A percentile compares a stretch with the other conserved stretches of the same genome.
Conservation (phyloP, 2,329 filamentous ascomycete species). For the Alternaria infectoria region DNA sequence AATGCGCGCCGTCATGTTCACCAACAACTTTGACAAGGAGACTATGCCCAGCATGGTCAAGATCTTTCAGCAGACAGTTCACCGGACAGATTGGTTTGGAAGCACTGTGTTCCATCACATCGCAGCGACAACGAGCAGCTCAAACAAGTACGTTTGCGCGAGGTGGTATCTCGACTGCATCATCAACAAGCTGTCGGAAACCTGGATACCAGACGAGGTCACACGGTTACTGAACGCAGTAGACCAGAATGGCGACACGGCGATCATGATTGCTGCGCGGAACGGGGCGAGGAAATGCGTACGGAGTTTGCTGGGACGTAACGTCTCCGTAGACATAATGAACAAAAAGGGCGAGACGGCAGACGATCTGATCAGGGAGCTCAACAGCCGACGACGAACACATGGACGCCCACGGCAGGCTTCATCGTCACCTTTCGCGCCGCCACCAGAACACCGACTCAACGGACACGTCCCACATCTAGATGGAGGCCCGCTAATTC, state of each 20-base stretch:
- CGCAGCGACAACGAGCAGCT: constrained; percentile 82
- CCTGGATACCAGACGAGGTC: constrained; percentile 75
- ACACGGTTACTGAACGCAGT: constrained; percentile 80
- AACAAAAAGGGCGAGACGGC: constrained; percentile 84
- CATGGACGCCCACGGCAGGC: constrained; percentile 65
- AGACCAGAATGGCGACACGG: constrained; percentile 88
- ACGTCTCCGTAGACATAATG: constrained; percentile 80
- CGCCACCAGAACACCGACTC: constrained; percentile 43
- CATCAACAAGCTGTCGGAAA: constrained; percentile 83
- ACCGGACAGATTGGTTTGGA: constrained; percentile 77
- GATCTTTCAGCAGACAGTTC: constrained; percentile 81
- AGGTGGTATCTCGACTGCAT: constrained; percentile 93
- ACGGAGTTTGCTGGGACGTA: constrained; percentile 72
- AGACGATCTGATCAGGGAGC: constrained; percentile 77
- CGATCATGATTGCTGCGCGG: constrained; percentile 83
- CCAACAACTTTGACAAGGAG: constrained; percentile 93
- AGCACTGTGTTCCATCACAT: constrained; percentile 95
- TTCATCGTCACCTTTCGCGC: constrained; percentile 70
- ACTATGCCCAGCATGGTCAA: constrained; percentile 86
- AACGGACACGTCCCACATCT: constrained; percentile 35
- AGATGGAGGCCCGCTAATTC: constrained; percentile 32
- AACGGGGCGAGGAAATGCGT: constrained; percentile 82
- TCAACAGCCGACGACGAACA: constrained; percentile 72
- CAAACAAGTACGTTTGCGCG: constrained; percentile 86
- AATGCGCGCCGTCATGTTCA: constrained; percentile 94